Evolutionary conservation across 495 filamentous ascomycete genomes (phyloP), one percentile per base, ranked within the genome.

Genomic region (Tuber magnatum): DNA sequence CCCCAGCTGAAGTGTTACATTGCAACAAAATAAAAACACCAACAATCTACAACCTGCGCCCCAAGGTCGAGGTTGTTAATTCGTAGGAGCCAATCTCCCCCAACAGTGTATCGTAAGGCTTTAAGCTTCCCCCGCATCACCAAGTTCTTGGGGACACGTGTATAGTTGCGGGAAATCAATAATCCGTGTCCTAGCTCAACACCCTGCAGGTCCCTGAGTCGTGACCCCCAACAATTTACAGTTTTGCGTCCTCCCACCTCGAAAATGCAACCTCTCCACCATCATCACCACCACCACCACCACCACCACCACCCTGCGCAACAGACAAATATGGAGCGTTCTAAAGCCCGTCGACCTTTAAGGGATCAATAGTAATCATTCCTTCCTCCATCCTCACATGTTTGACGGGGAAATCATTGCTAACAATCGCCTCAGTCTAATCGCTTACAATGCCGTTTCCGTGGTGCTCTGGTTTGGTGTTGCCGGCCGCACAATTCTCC

Each of bases 361-460:
- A 79, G 79, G 69, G 76, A 79, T 51, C 77, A 79, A 75, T 79
- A 79, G 77, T 79, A 39, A 32, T 28, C 46, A 28, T 35, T 24
- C 40, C 39, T 39, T 39, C 14, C 7, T 42, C n/a, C 20, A 38
- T 65, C 46, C 7, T 28, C 24, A n/a, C 28, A 12, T 72, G 42
- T 32, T 35, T 12, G 56, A 4, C 14, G 35, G 1, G 18, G n/a
- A 8, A 32, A 18, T 24, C 1, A 68, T 68, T 1, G 20, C 35
- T 72, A 75, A 72, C 20, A 81, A 71, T 44, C 16, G 10, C 12
- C 10, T n/a, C 40, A 82, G 80, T 85, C 89, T 97, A 61, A 87
- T 92, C 83, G 83, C 88, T 81, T 99, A 97, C 88, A 99, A 97
- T 83, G 84, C 88, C 78, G 79, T 90, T 76, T 93, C 89, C 78